Conservation (phyloP, 2,329 filamentous ascomycete species). For the Juglanconis sp. region DNA sequence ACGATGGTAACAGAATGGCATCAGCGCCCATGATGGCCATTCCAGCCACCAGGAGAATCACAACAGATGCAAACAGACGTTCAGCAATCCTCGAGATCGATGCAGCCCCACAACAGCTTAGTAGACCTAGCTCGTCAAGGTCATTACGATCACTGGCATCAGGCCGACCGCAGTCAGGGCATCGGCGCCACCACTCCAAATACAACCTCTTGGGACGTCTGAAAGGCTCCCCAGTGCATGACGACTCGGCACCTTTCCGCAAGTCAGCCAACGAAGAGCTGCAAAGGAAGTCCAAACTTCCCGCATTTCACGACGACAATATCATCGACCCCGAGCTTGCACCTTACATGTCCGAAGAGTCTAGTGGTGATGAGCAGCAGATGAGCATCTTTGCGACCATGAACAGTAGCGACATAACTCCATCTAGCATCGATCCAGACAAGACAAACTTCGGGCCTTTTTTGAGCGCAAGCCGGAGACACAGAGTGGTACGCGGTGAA, state of each 20-base stretch:
- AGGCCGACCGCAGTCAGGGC: slow-evolving; percentile 72
- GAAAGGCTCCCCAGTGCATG: slow-evolving; percentile 56
- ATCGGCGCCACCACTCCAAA: slow-evolving; percentile 83
- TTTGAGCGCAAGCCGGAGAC: slow-evolving; percentile 70
- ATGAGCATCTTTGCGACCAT: slow-evolving; percentile 78
- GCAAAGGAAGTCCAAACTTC: slow-evolving; percentile 63
- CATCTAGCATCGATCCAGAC: slow-evolving; percentile 70
- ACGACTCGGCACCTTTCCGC: slow-evolving; percentile 86
- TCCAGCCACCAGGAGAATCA: slow-evolving; percentile 60
- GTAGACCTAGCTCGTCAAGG: slow-evolving; percentile 88
- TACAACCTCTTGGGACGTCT: slow-evolving; percentile 78
- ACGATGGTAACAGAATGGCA: slow-evolving; percentile 50
- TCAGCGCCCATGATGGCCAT: slow-evolving; percentile 71
- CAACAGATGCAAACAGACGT: slow-evolving; percentile 65
- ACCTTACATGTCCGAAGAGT: slow-evolving; percentile 93
- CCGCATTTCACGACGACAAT: slow-evolving; percentile 97
- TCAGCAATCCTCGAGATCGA: slow-evolving; percentile 91
- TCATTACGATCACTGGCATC: slow-evolving; percentile 74
- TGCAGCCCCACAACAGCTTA: slow-evolving; percentile 62
- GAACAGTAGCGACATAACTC: slow-evolving; percentile 62
- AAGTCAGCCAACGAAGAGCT: slow-evolving; percentile 66
- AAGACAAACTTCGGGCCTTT: slow-evolving; percentile 70
- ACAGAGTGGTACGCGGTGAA: slow-evolving; percentile 69
- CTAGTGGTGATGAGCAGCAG: slow-evolving; percentile 88
- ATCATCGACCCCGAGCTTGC: slow-evolving; percentile 97